Conservation (phyloP, 164 flowering plant species). For the Echeveria elegans region DNA sequence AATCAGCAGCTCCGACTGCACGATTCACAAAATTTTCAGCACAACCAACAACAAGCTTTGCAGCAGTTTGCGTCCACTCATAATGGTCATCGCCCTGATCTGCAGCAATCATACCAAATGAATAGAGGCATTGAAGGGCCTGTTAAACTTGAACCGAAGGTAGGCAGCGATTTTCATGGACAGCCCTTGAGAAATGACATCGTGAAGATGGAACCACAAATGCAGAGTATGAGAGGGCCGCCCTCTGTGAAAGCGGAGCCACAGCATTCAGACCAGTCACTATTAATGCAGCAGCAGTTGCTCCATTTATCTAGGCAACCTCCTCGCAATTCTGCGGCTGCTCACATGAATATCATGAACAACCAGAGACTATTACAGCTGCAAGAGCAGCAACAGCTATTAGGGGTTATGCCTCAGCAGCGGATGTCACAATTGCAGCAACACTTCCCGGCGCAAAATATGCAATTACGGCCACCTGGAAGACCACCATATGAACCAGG, state of each 20-base stretch:
- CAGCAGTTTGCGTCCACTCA: constrained; percentile 48
- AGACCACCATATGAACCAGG: constrained; percentile 12
- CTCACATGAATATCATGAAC: constrained; percentile 66
- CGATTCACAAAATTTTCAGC: constrained; percentile 65
- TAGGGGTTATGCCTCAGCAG: constrained; percentile 10
- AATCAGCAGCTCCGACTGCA: constrained; percentile 55
- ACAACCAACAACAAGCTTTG: constrained; percentile 43
- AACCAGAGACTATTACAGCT: constrained; percentile 50
- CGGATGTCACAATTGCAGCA: constrained; percentile 12
- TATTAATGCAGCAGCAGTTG: constrained; percentile 57
- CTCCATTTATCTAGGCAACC: constrained; percentile 67
- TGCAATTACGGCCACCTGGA: not conserved
- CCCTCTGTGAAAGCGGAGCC: constrained; percentile 68
- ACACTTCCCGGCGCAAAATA: constrained; percentile 3
- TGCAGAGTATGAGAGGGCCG: constrained; percentile 48
- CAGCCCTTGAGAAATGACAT: constrained; percentile 44
- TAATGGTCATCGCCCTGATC: constrained; percentile 29
- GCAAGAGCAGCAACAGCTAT: constrained; percentile 10
- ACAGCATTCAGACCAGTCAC: constrained; percentile 65
- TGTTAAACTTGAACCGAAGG: constrained; percentile 76
- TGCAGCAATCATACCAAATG: constrained; percentile 51
- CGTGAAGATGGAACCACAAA: constrained; percentile 71
- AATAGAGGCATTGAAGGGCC: constrained; percentile 47
- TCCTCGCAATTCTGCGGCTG: constrained; percentile 52
- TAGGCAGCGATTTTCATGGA: constrained; percentile 50